Evolutionary conservation across 2,329 filamentous ascomycete genomes (phyloP).

Genomic region (Fusarium gaditjirri): DNA sequence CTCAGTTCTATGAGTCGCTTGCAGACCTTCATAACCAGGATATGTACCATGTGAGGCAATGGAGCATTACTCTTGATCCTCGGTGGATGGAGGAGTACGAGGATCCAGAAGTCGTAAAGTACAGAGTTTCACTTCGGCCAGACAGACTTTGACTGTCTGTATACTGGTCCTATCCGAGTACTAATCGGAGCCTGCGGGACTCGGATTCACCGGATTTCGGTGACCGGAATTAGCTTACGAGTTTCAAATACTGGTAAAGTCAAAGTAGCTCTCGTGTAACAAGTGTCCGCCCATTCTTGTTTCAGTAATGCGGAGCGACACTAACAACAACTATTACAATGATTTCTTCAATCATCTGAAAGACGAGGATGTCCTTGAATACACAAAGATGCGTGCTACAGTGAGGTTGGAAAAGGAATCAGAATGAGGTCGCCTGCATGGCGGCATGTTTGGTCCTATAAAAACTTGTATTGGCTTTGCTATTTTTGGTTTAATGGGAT

Average conservation of each 20-base stretch:
- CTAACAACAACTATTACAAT: no score
- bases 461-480: neutral
- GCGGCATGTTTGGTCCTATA: neutral
- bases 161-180: neutral
- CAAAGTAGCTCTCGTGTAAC: neutral
- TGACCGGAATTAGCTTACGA: neutral
- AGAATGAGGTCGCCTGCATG: neutral
- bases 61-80: neutral
- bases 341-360: no score
- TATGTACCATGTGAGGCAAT: neutral
- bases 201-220: no score
- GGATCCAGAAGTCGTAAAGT: neutral
- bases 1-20: neutral
- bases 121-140: neutral
- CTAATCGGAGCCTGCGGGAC: neutral
- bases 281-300: neutral
- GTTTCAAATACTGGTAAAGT: neutral
- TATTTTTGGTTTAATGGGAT: no score
- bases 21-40: neutral
- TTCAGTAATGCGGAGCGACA: no score
- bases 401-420: neutral
- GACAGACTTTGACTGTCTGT: rapidly evolving
- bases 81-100: neutral
- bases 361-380: neutral
- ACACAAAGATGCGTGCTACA: neutral